Evolutionary conservation across 345 rosid species (phyloP).

Genomic region (Aquilaria yunnanensis): DNA sequence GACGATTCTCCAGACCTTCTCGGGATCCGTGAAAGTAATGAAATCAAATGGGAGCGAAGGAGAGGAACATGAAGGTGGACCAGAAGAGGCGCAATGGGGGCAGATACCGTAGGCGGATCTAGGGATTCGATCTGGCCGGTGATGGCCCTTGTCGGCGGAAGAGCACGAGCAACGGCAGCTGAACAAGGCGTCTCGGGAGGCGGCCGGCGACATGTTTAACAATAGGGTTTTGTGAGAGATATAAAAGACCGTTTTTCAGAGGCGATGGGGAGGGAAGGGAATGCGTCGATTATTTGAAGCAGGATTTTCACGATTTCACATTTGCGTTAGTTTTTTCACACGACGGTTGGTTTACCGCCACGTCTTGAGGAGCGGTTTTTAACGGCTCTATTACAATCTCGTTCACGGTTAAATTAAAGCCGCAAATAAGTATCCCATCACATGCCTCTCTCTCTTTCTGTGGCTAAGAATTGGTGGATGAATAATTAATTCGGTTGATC

Average conservation of each 20-base stretch:
- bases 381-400: too few relatives aligned
- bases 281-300: conserved; percentile 23
- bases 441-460: too few relatives aligned
- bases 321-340: neutral
- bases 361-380: too few relatives aligned
- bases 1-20: conserved; percentile 58
- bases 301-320: too few relatives aligned
- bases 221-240: conserved; percentile 9
- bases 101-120: conserved; percentile 19
- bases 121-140: conserved; percentile 12
- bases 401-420: too few relatives aligned
- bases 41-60: conserved; percentile 23
- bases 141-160: conserved; percentile 20
- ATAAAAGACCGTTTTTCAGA: neutral
- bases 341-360: neutral
- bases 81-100: conserved; percentile 30
- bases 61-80: conserved; percentile 23
- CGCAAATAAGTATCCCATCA: too few relatives aligned
- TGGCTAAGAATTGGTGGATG: too few relatives aligned
- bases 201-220: conserved; percentile 26
- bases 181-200: conserved; percentile 16
- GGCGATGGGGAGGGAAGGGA: conserved; percentile 18
- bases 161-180: conserved; percentile 17
- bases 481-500: too few relatives aligned
- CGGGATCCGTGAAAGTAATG: conserved; percentile 38